Base-by-base conservation (phyloP, 2,329 filamentous ascomycete genomes). In the Colletotrichum tanaceti region DNA sequence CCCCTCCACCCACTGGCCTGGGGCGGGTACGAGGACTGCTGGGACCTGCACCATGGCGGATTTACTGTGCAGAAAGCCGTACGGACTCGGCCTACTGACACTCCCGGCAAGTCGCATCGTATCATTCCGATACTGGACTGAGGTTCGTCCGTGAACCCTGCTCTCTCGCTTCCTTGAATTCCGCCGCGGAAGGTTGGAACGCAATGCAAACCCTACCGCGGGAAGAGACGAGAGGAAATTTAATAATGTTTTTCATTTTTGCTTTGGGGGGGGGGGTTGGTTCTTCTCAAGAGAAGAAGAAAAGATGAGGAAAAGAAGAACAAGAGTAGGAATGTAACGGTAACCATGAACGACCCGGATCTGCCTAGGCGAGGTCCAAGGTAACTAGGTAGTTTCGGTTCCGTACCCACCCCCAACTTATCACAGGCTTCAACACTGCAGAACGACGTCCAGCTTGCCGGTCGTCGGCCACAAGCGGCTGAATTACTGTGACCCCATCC, bases 21-120 rank as follows among this genome's bases (percentile, higher is more conserved):
- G 59, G 59, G 65, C 59, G 60, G 68, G 32, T 35, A 50, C 41
- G 24, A 28, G 16, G 65, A 72, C 70, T 72, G 72, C n/a, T n/a
- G n/a, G n/a, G 62, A 67, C 66, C 71, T 68, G 46, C 38, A 65
- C 24, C 65, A 70, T 69, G 65, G 70, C 71, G 55, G 74, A 77
- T 77, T 74, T 75, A 73, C 74, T 62, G 73, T 76, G 73, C 74
- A 74, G 74, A 61, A 70, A 69, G 59, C 64, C 47, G 62, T 55
- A 63, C n/a, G 52, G 52, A 54, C 70, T 68, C 57, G 66, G 66
- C 62, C 62, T 68, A 60, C 66, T 70, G 70, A 71, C 62, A 72
- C 66, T 64, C 66, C 71, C 69, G 63, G 60, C 67, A 52, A 57
- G 59, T 66, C 68, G 68, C 70, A 68, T 74, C 72, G 62, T 72